Percentiles rank a stretch among this genome's conserved stretches.
Conservation (phyloP, 2,329 filamentous ascomycete genomes). For the Aspergillus tanneri region DNA sequence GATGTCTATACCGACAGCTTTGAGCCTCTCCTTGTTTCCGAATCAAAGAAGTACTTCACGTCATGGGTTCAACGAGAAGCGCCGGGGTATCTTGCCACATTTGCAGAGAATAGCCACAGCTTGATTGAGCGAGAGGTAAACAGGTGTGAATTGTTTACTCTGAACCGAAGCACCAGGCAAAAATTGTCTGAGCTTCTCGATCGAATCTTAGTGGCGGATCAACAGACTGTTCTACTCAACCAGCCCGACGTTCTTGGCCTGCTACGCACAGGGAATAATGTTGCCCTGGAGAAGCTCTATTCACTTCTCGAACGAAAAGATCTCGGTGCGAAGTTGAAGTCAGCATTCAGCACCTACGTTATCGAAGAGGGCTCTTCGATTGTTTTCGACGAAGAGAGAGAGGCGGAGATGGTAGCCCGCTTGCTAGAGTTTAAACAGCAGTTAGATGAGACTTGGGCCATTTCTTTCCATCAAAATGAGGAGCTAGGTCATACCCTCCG, state of each 20-base stretch:
- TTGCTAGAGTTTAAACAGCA: conserved; percentile 77
- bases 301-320: conserved; percentile 69
- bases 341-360: conserved; percentile 78
- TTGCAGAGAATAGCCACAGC: conserved; percentile 67
- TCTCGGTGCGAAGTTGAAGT: conserved; percentile 67
- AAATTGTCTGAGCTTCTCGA: conserved; percentile 73
- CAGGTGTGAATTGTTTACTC: conserved; percentile 75
- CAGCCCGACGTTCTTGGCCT: conserved; percentile 68
- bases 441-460: conserved; percentile 72
- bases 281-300: conserved; percentile 74
- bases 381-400: conserved; percentile 74
- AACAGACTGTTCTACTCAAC: conserved; percentile 66
- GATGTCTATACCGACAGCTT: conserved; percentile 77
- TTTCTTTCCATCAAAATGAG: conserved; percentile 76
- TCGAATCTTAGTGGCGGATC: conserved; percentile 66
- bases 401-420: conserved; percentile 81
- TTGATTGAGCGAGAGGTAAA: conserved; percentile 71
- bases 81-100: conserved; percentile 65
- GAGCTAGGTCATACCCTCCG: conserved; percentile 74
- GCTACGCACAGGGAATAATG: conserved; percentile 66
- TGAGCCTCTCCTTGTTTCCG: conserved; percentile 69
- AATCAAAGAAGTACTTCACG: conserved; percentile 67
- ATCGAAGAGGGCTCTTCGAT: conserved; percentile 71
- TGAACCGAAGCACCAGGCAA: conserved; percentile 80
- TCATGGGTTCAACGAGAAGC: conserved; percentile 69